These are phyloP conservation scores for Oryza nivara DNA, from an alignment of 176 grass and related monocot genomes.

Conservation along the genomic window DNA sequence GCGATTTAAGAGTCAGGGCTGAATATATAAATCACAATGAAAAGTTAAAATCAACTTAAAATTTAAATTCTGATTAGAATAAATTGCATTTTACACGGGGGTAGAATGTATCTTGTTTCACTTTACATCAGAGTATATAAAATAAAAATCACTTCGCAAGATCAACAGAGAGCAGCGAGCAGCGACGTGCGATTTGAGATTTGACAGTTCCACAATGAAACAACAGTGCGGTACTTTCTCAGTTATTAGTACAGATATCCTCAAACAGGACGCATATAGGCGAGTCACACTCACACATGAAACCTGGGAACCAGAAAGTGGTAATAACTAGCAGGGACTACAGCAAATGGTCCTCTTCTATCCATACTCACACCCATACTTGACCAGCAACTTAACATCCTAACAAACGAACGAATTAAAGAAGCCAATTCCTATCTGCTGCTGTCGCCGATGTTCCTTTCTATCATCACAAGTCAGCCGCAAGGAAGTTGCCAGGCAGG, in stretches of 20 bases:
- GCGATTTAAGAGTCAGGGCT: too few species aligned
- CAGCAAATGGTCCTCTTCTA: not conserved
- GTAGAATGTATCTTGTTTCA: too few species aligned
- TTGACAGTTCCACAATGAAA: not conserved
- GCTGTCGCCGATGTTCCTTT: not conserved
- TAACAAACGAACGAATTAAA: conserved; percentile 34
- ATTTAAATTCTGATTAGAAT: too few species aligned
- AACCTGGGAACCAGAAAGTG: not conserved
- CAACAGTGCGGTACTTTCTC: not conserved
- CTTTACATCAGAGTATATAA: too few species aligned
- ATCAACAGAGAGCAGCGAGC: not conserved
- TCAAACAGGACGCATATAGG: not conserved
- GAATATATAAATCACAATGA: too few species aligned
- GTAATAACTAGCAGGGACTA: not conserved
- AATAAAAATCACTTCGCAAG: not conserved
- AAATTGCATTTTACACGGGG: too few species aligned
- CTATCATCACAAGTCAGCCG: conserved; percentile 55
- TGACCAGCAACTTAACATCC: not conserved
- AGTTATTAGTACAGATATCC: not conserved
- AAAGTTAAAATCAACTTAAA: too few species aligned
- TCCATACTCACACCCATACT: not conserved
- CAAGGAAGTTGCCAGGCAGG: conserved; percentile 63
- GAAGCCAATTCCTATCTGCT: conserved; percentile 3
- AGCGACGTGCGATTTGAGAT: not conserved
- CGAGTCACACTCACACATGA: not conserved